These are phyloP conservation scores for Zelopaecilomyces penicillatus DNA, from an alignment of 2,329 filamentous ascomycete species.

Conservation along the genomic window DNA sequence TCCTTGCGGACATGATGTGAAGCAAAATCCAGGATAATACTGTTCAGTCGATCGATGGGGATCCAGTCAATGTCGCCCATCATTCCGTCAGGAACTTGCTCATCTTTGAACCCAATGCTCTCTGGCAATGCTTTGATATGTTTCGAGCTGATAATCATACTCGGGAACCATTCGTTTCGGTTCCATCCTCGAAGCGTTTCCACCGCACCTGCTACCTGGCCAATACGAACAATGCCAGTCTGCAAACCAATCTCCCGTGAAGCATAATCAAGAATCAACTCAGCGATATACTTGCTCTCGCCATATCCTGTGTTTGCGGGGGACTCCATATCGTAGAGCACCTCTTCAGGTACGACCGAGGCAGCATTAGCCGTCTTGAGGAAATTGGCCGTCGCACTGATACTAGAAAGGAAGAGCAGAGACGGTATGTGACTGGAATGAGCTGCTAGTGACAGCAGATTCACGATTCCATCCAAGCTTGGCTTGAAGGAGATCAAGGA, in stretches of 20 bases:
- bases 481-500: conserved; percentile 4
- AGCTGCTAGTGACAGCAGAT: conserved; percentile 4
- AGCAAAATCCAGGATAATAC: conserved; percentile 1
- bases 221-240: conserved; percentile 4
- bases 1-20: background rate
- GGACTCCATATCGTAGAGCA: background rate
- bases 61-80: conserved; percentile 8
- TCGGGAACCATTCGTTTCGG: conserved; percentile 7
- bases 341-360: conserved; percentile 1
- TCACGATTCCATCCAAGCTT: conserved; percentile 3
- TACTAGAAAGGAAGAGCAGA: conserved; percentile 7
- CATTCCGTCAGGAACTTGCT: background rate
- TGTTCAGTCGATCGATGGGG: conserved; percentile 3
- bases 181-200: conserved; percentile 5
- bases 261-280: conserved; percentile 3
- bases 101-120: background rate
- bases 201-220: conserved; percentile 4
- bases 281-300: conserved; percentile 7
- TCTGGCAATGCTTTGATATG: conserved; percentile 5
- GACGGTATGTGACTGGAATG: background rate
- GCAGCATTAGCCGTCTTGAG: background rate
- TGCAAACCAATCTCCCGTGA: background rate
- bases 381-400: conserved; percentile 4
- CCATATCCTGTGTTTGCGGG: conserved; percentile 3
- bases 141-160: conserved; percentile 5